These are phyloP conservation scores for Phytophthora lateralis DNA, from an alignment of 352 stramenopile genomes.

Conservation along the genomic window DNA sequence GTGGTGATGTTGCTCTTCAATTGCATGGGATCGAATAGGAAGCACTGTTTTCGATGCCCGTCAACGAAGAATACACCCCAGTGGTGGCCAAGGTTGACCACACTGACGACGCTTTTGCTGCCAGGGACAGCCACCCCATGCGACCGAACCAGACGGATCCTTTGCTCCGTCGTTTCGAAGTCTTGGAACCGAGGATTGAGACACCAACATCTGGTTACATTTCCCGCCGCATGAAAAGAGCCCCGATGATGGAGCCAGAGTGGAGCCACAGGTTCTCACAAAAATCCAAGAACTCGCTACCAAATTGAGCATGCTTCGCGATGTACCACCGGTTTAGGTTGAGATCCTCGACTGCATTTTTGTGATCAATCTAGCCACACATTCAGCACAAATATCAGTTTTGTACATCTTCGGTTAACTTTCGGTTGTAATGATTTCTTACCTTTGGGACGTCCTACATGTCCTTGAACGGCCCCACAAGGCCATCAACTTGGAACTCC, in stretches of 20 bases:
- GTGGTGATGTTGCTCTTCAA: not conserved
- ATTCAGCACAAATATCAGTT: not conserved
- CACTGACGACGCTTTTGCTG: not conserved
- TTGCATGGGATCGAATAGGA: slow-evolving; percentile 2
- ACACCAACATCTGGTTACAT: not conserved
- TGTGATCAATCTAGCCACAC: slow-evolving; percentile 1
- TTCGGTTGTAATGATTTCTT: not conserved
- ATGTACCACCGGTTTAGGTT: slow-evolving; percentile 2
- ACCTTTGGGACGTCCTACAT: slow-evolving; percentile 7
- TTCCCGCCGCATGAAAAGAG: not conserved
- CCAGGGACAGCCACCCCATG: not conserved
- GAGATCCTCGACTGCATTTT: slow-evolving; percentile 1
- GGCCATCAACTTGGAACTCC: not conserved
- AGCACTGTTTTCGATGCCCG: not conserved
- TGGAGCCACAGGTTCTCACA: slow-evolving; percentile 6
- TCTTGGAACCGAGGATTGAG: slow-evolving; percentile 4
- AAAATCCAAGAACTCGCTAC: slow-evolving; percentile 8
- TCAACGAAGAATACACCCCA: slow-evolving; percentile 8
- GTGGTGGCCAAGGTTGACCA: slow-evolving; percentile 1
- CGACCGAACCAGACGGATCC: not conserved
- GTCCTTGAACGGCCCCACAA: slow-evolving; percentile 9
- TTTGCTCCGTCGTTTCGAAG: slow-evolving; percentile 1
- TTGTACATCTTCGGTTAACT: slow-evolving; percentile 4
- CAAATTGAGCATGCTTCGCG: not conserved
- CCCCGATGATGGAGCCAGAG: slow-evolving; percentile 1